Conservation (phyloP, 176 grass and related monocot species). For the Oryza rufipogon region DNA sequence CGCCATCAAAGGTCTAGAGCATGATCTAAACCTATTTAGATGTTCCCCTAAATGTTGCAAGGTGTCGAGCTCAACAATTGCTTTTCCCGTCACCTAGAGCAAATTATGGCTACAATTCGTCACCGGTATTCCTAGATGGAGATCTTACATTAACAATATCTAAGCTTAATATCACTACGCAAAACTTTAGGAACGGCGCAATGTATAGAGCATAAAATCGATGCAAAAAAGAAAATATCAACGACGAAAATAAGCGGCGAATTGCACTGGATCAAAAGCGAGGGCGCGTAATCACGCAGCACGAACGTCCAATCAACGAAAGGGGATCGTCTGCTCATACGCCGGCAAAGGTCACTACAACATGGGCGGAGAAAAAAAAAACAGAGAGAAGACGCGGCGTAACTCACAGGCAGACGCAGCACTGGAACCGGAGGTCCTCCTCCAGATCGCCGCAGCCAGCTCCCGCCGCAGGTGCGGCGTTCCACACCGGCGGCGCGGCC, state of each 20-base stretch:
- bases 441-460: slow-evolving; percentile 33
- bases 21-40: slow-evolving; percentile 1
- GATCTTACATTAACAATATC: background rate
- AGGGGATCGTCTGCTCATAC: background rate
- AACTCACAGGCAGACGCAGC: slow-evolving; percentile 93
- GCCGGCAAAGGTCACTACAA: background rate
- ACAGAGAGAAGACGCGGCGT: background rate
- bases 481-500: background rate
- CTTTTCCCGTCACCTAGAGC: background rate
- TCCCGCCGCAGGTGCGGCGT: background rate
- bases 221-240: background rate
- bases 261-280: background rate
- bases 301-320: background rate
- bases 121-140: background rate
- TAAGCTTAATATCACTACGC: background rate
- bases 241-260: background rate
- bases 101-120: background rate
- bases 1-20: background rate
- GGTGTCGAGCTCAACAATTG: background rate
- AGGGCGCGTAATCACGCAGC: background rate
- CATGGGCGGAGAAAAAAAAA: background rate
- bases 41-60: background rate
- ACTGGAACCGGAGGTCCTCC: slow-evolving; percentile 54
- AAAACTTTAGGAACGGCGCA: background rate
- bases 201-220: background rate